Conservation (phyloP, 2,329 filamentous ascomycete genomes). For the Aschersonia sp. region DNA sequence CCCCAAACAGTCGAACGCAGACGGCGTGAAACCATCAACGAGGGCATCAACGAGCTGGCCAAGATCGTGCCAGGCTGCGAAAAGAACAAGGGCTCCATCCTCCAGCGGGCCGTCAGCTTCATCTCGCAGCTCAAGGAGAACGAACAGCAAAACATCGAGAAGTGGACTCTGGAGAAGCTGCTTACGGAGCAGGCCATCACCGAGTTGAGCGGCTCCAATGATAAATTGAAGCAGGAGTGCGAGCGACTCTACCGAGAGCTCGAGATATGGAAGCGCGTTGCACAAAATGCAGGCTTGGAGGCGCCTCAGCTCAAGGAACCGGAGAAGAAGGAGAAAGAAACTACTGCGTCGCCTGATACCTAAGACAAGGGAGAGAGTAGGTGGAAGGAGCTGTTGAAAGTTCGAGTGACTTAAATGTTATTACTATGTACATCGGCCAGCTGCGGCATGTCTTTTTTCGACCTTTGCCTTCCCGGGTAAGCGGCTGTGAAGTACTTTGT, state of each 20-base stretch:
- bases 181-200: constrained; percentile 79
- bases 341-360: background rate
- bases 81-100: constrained; percentile 96
- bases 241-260: constrained; percentile 65
- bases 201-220: constrained; percentile 75
- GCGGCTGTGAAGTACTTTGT: too few relatives aligned
- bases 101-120: constrained; percentile 86
- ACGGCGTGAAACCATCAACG: constrained; percentile 94
- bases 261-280: constrained; percentile 63
- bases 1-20: constrained; percentile 68
- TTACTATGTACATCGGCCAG: too few relatives aligned
- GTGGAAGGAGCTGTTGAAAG: too few relatives aligned
- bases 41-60: constrained; percentile 94
- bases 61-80: constrained; percentile 97
- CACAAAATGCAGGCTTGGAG: constrained; percentile 43
- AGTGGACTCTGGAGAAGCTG: constrained; percentile 85
- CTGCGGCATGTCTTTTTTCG: too few relatives aligned
- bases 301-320: constrained; percentile 27
- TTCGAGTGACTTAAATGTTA: too few relatives aligned
- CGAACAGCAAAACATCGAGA: constrained; percentile 84
- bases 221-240: constrained; percentile 72
- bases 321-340: constrained; percentile 25
- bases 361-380: too few relatives aligned
- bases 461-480: too few relatives aligned
- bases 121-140: constrained; percentile 92